Base-by-base conservation (phyloP, 495 filamentous ascomycete species). In the Penicillium samsonianum region DNA sequence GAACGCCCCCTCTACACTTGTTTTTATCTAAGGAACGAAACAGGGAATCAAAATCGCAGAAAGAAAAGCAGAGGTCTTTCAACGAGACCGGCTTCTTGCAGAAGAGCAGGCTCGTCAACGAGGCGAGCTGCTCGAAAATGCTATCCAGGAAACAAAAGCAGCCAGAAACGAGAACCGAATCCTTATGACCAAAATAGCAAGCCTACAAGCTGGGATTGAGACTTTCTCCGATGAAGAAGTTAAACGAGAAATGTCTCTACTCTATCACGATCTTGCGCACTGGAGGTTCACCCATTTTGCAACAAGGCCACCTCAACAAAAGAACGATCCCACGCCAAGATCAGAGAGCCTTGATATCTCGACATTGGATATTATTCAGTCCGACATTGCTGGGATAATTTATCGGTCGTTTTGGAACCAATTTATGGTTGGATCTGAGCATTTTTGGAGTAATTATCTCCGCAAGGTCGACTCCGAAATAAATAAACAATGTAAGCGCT, bases 101-200 rank as follows among this genome's bases (percentile, higher is more conserved):
- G 45, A 23, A 23, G 50, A 57, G 30, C 45, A 38, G n/a, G 20
- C 26, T 11, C 51, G 48, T 40, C 33, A 26, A 17, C 33, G 17
- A 6, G 33, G 33, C 12, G 45, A 57, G 16, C 17, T 57, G 16
- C 45, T 42, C 12, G 44, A 57, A 1, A 12, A 30, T 9, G 17
- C 33, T 25, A 2, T n/a, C 1, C 16, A 33, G 9, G 23, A 28
- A n/a, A 10, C 33, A 25, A 12, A 41, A 10, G 37, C 3, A 20
- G 17, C 10, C 23, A 28, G 23, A 14, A 50, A 42, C 5, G 54
- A 57, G 8, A 57, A 57, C 45, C 23, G 47, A 6, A 40, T 57
- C 23, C 45, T 57, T 6, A n/a, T 20, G 7, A n/a, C 46, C 0
- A 12, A 41, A 23, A n/a, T 57, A 11, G 54, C 45, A 22, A 33